Evolutionary conservation across 768 basidiomycete species (phyloP).

Genomic region (Panaeolus cyanescens): DNA sequence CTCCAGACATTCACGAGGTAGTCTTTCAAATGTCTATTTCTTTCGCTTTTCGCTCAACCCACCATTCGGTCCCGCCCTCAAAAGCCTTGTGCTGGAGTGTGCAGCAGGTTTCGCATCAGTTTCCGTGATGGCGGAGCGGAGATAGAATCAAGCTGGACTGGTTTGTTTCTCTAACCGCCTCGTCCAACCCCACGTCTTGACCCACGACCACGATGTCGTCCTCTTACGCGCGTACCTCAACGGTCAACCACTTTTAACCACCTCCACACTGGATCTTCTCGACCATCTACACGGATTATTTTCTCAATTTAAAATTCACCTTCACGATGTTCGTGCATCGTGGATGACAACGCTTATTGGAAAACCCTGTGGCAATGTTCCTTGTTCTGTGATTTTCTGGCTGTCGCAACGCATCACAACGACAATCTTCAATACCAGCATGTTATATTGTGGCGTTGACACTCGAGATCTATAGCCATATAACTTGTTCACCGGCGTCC

Average conservation of each 20-base stretch:
- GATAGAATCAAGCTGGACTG: neutral
- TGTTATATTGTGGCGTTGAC: neutral
- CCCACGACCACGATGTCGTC: neutral
- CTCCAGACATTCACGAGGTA: too few species aligned
- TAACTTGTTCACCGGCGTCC: neutral
- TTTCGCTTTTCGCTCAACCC: too few species aligned
- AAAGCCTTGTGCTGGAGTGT: too few species aligned
- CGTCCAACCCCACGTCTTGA: neutral
- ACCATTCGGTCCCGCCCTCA: too few species aligned
- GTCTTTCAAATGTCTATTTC: too few species aligned
- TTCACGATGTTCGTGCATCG: neutral
- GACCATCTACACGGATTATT: neutral
- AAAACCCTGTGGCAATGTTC: neutral
- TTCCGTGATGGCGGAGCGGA: constrained; percentile 1
- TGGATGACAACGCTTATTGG: neutral
- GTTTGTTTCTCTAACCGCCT: neutral
- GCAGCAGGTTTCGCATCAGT: neutral
- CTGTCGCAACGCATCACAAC: neutral
- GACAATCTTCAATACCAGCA: neutral
- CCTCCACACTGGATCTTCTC: too few species aligned
- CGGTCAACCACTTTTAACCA: neutral
- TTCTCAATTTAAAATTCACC: neutral
- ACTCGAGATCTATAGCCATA: neutral
- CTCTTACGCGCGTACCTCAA: neutral
- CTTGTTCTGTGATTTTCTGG: neutral